Percentiles rank a stretch among this genome's conserved stretches.
phyloP scores from a whole-genome alignment of 805 yeast genomes.

The Torulaspora maleeae region DNA sequence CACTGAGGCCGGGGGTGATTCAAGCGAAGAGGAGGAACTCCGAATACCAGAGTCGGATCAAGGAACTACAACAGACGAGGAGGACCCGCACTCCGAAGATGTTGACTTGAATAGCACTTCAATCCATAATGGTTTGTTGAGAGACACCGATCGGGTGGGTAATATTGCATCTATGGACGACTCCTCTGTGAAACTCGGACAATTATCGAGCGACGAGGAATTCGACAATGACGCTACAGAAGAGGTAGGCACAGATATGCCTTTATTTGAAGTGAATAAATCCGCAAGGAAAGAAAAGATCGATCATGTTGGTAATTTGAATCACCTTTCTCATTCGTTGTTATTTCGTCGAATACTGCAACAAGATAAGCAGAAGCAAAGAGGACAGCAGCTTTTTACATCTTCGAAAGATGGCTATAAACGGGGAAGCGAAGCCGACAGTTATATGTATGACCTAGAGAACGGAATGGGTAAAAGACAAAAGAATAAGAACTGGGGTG shows the following conservation, averaged over 20 bases:
- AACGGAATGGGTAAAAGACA: constrained; percentile 3
- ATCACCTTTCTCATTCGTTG: constrained; percentile 11
- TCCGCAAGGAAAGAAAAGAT: background rate
- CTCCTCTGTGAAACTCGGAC: constrained; percentile 30
- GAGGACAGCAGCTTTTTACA: constrained; percentile 13
- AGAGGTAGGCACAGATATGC: constrained; percentile 21
- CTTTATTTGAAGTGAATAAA: constrained; percentile 11
- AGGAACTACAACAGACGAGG: constrained; percentile 30
- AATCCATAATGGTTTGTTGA: background rate
- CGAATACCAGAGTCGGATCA: constrained; percentile 36
- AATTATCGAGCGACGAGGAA: constrained; percentile 43
- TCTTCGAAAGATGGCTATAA: constrained; percentile 11
- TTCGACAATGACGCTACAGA: constrained; percentile 38
- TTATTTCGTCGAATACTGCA: constrained; percentile 16
- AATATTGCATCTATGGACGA: constrained; percentile 7
- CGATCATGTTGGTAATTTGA: background rate
- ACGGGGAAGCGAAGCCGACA: background rate
- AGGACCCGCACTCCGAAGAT: constrained; percentile 15
- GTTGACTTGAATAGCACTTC: constrained; percentile 9
- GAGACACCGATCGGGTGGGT: background rate
- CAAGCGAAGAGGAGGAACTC: constrained; percentile 17
- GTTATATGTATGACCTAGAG: constrained; percentile 8
- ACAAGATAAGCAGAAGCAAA: constrained; percentile 10
- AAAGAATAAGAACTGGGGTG: constrained; percentile 1
- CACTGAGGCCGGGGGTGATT: constrained; percentile 7